Conservation (phyloP, 148 eudicot species). For the Fagopyrum tataricum region DNA sequence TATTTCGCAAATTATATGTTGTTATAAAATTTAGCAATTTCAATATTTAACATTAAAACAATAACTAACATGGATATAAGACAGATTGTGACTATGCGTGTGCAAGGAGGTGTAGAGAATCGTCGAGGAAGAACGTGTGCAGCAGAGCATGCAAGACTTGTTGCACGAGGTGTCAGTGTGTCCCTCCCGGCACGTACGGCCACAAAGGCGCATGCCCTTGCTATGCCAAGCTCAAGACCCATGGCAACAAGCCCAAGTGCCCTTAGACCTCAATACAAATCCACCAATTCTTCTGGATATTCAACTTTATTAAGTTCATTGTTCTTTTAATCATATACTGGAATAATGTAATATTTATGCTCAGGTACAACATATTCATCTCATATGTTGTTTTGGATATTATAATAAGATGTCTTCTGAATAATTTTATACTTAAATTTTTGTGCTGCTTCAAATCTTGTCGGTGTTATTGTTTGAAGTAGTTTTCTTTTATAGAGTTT, state of each 20-base stretch:
- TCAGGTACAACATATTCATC: too few species aligned
- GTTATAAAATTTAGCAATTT: background rate
- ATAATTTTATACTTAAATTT: too few species aligned
- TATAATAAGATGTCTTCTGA: too few species aligned
- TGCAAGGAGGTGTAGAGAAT: conserved; percentile 45
- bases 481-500: too few species aligned
- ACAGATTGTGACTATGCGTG: conserved; percentile 55
- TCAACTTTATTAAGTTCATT: too few species aligned
- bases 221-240: conserved; percentile 59
- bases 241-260: conserved; percentile 59
- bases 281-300: too few species aligned
- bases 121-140: conserved; percentile 60
- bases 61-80: background rate
- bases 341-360: too few species aligned
- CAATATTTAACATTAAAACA: background rate
- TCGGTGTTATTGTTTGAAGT: too few species aligned
- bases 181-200: conserved; percentile 70
- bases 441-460: too few species aligned
- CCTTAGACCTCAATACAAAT: conserved; percentile 24
- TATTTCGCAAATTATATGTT: too few species aligned
- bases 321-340: too few species aligned
- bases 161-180: conserved; percentile 54
- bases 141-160: conserved; percentile 55
- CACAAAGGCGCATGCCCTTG: conserved; percentile 53
- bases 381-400: too few species aligned